Evolutionary conservation across 441 rosid genomes (phyloP).

Genomic region (Viola pubescens): DNA sequence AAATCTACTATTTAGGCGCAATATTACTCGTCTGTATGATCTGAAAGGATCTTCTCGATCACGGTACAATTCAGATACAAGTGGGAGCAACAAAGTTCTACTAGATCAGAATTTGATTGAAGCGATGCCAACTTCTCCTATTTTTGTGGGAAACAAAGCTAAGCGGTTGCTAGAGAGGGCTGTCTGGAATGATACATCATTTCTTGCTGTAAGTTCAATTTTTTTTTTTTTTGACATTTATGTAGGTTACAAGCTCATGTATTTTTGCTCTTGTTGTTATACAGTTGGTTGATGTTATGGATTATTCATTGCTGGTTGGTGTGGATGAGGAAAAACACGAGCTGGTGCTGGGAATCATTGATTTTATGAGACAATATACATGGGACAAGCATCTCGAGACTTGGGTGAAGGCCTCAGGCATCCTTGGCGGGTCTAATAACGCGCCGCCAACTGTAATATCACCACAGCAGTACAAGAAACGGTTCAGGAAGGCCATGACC

Average conservation of each 20-base stretch:
- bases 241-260: background rate
- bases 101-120: slow-evolving; percentile 91
- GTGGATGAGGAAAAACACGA: slow-evolving; percentile 82
- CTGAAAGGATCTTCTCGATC: slow-evolving; percentile 93
- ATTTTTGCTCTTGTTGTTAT: slow-evolving; percentile 15
- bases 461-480: slow-evolving; percentile 86
- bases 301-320: slow-evolving; percentile 86
- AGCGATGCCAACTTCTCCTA: slow-evolving; percentile 91
- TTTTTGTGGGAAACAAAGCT: slow-evolving; percentile 85
- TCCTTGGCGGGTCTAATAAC: slow-evolving; percentile 81
- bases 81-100: slow-evolving; percentile 84
- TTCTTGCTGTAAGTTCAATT: slow-evolving; percentile 68
- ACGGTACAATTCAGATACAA: slow-evolving; percentile 76
- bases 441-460: slow-evolving; percentile 81
- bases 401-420: slow-evolving; percentile 86
- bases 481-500: slow-evolving; percentile 95
- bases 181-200: slow-evolving; percentile 92
- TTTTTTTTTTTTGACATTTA: background rate
- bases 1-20: slow-evolving; percentile 78
- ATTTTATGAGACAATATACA: slow-evolving; percentile 90
- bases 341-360: slow-evolving; percentile 85
- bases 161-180: slow-evolving; percentile 88
- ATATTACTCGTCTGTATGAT: slow-evolving; percentile 64
- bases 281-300: slow-evolving; percentile 88
- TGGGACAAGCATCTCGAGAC: slow-evolving; percentile 98